These are phyloP conservation scores for Clathrospora elynae DNA, from an alignment of 2,329 filamentous ascomycete genomes.

Conservation along the genomic window DNA sequence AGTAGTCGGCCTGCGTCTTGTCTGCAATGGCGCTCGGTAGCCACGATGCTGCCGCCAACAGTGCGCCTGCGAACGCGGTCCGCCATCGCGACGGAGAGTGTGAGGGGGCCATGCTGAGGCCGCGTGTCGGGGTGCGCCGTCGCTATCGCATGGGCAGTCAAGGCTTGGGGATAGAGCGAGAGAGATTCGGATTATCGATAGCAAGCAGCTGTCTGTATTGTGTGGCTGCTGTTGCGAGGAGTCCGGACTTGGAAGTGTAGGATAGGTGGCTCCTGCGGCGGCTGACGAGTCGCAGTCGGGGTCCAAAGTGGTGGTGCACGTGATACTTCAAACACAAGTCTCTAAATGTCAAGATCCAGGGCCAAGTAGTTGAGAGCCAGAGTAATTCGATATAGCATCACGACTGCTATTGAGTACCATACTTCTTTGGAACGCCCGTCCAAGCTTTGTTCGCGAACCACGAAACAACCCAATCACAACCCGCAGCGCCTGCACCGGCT, in stretches of 20 bases:
- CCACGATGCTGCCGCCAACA: conserved; percentile 42
- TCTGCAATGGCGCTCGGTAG: conserved; percentile 44
- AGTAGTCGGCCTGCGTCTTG: conserved; percentile 82
- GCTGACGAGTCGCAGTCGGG: conserved; percentile 35
- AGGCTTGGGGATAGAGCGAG: background rate
- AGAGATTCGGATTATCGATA: too few species aligned
- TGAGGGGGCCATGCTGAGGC: conserved; percentile 34
- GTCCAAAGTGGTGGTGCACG: conserved; percentile 12
- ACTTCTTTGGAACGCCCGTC: conserved; percentile 14
- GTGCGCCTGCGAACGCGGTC: conserved; percentile 38
- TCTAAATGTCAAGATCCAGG: background rate
- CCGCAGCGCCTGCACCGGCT: conserved; percentile 13
- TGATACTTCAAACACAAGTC: conserved; percentile 8
- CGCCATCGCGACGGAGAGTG: conserved; percentile 38
- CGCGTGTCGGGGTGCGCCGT: conserved; percentile 27
- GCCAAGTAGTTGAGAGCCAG: background rate
- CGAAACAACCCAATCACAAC: conserved; percentile 27
- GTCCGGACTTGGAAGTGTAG: conserved; percentile 22
- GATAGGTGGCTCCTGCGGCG: conserved; percentile 36
- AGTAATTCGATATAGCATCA: conserved; percentile 1
- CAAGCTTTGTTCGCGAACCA: conserved; percentile 15
- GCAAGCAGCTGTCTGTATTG: too few species aligned
- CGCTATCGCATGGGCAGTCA: conserved; percentile 43
- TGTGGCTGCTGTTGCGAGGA: conserved; percentile 14
- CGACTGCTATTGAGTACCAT: conserved; percentile 11